Evolutionary conservation across 805 yeast species (phyloP).

Genomic region (Tetrapisispora fleetii): DNA sequence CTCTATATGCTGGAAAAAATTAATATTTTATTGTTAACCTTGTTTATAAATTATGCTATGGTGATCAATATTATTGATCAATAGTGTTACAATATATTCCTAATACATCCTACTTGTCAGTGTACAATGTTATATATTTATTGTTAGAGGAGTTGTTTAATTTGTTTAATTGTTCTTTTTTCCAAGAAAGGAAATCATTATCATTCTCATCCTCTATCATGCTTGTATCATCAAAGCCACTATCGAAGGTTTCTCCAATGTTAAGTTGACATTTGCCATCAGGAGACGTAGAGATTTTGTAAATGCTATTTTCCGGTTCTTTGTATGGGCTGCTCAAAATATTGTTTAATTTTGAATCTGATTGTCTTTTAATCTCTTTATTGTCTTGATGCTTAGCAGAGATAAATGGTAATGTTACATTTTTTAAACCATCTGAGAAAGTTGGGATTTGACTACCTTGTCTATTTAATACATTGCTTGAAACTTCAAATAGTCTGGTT

Average conservation of each 20-base stretch:
- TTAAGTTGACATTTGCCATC: conserved; percentile 26
- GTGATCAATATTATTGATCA: not conserved
- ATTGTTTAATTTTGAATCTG: not conserved
- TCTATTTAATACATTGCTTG: conserved; percentile 13
- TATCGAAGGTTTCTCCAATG: conserved; percentile 13
- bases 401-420: not conserved
- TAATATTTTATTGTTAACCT: not conserved
- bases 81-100: conserved; percentile 1
- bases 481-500: conserved; percentile 18
- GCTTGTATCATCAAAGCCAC: conserved; percentile 24
- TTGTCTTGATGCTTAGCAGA: not conserved
- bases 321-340: conserved; percentile 21
- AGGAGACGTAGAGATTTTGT: conserved; percentile 24
- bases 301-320: conserved; percentile 24
- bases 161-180: conserved; percentile 24
- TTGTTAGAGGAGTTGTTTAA: conserved; percentile 6
- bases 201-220: conserved; percentile 25
- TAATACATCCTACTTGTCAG: not conserved
- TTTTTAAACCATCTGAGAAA: conserved; percentile 1
- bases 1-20: not conserved
- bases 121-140: not conserved
- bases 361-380: not conserved
- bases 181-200: conserved; percentile 22
- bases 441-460: conserved; percentile 15
- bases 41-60: not conserved